These are phyloP conservation scores for Actinomortierella ambigua DNA, from an alignment of 371 early-diverging fungal genomes.

Conservation along the genomic window DNA sequence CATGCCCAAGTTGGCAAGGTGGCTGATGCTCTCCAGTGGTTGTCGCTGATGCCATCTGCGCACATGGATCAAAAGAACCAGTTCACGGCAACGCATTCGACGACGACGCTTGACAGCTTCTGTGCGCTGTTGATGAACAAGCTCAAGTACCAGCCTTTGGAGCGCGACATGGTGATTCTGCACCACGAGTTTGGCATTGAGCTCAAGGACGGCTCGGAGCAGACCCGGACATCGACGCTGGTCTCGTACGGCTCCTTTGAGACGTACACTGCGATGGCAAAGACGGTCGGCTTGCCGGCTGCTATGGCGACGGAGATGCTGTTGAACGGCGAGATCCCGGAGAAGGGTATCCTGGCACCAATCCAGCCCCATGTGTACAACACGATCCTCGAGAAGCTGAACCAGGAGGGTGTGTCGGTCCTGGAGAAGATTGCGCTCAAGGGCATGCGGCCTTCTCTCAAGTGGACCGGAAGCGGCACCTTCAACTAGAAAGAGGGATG, in stretches of 20 bases:
- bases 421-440: constrained; percentile 61
- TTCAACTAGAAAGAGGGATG: constrained; percentile 22
- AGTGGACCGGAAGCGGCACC: constrained; percentile 41
- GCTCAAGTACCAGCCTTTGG: constrained; percentile 72
- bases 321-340: constrained; percentile 64
- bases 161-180: constrained; percentile 88
- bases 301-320: constrained; percentile 88
- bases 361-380: constrained; percentile 77
- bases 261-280: constrained; percentile 89
- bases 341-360: constrained; percentile 80
- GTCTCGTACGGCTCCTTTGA: constrained; percentile 76
- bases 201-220: constrained; percentile 56
- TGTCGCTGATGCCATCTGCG: constrained; percentile 30
- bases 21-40: constrained; percentile 48
- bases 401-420: constrained; percentile 73
- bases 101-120: constrained; percentile 72
- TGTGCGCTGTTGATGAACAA: constrained; percentile 73
- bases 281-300: constrained; percentile 87
- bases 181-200: constrained; percentile 87
- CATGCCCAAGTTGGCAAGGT: constrained; percentile 51
- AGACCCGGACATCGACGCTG: constrained; percentile 75
- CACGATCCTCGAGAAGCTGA: constrained; percentile 74
- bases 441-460: constrained; percentile 41
- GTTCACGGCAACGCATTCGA: constrained; percentile 36
- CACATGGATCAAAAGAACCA: constrained; percentile 5